Conservation (phyloP, 805 yeast genomes). For the Candida insectalens region DNA sequence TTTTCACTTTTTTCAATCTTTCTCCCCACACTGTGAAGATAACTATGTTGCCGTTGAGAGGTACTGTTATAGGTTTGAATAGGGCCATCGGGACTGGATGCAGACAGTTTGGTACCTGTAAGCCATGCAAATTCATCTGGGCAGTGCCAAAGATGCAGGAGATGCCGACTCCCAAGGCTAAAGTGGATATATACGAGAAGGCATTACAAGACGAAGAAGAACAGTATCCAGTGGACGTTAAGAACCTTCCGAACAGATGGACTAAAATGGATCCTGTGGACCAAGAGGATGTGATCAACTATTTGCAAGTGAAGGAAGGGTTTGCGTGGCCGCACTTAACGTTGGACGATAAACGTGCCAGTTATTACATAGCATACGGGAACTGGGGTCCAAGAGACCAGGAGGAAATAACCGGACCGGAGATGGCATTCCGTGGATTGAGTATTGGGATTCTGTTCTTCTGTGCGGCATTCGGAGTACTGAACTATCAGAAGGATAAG, state of each 20-base stretch:
- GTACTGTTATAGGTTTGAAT: not conserved
- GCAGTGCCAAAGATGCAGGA: slow-evolving; percentile 1
- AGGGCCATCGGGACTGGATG: not conserved
- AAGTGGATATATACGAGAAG: not conserved
- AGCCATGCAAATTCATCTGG: no score
- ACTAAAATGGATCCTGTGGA: slow-evolving; percentile 21
- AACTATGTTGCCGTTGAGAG: not conserved
- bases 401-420: slow-evolving; percentile 19
- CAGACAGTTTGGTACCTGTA: no score
- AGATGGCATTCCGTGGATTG: slow-evolving; percentile 23
- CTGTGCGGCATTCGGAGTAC: slow-evolving; percentile 24
- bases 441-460: slow-evolving; percentile 23
- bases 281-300: slow-evolving; percentile 26
- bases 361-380: slow-evolving; percentile 50
- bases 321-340: slow-evolving; percentile 31
- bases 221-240: slow-evolving; percentile 22
- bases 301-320: slow-evolving; percentile 26
- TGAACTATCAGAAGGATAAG: slow-evolving; percentile 24
- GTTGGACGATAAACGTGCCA: slow-evolving; percentile 46
- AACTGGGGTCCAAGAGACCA: slow-evolving; percentile 51
- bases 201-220: slow-evolving; percentile 13
- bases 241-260: slow-evolving; percentile 25
- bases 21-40: no score
- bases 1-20: no score
- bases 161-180: not conserved